Evolutionary conservation across 345 rosid genomes (phyloP), one percentile per base, ranked within the genome.

Genomic region (Pugionium cornutum): DNA sequence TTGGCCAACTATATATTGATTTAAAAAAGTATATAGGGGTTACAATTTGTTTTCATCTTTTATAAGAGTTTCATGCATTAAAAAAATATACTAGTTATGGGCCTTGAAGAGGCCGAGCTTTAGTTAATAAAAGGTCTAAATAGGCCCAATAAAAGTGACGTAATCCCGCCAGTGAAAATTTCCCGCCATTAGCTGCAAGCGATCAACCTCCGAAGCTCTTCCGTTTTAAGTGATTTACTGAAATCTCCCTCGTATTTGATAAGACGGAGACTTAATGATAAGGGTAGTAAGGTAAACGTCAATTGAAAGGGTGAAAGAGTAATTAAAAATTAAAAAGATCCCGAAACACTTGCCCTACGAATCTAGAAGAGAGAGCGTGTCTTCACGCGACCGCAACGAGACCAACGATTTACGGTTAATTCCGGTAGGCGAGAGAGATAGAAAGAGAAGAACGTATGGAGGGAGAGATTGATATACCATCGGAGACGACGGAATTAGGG

Each of bases 401-500:
- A 61, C 48, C 32, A 8, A 70, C 39, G 62, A 34, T 54, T 74
- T 43, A 61, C 73, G 52, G 72, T 63, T 53, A 70, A 76, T 54
- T 70, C 68, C 50, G 67, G 75, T 72, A 9, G 58, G 77, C 47
- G 63, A 39, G 60, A 25, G 63, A 45, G 56, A 9, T 5, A 18
- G 18, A 18, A 18, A 18, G 18, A 18, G 55, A 56, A 42, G 30
- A 18, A 18, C 77, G 32, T 29, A 54, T 63, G 74, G 75, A 69
- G 48, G 65, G 45, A 56, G 60, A 51, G 45, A 50, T 7, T 30
- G 33, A 6, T 44, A 59, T 63, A 73, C 63, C 67, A 73, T 48
- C 69, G 76, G 73, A 69, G 69, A 61, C 32, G 27, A 65, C 40
- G 68, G 83, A 74, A 35, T 37, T 55, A 7, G 55, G 58, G 76